A percentile compares a stretch with the other conserved stretches of the same genome.
phyloP scores from a whole-genome alignment of 441 rosid species.

The Sinapis alba region DNA sequence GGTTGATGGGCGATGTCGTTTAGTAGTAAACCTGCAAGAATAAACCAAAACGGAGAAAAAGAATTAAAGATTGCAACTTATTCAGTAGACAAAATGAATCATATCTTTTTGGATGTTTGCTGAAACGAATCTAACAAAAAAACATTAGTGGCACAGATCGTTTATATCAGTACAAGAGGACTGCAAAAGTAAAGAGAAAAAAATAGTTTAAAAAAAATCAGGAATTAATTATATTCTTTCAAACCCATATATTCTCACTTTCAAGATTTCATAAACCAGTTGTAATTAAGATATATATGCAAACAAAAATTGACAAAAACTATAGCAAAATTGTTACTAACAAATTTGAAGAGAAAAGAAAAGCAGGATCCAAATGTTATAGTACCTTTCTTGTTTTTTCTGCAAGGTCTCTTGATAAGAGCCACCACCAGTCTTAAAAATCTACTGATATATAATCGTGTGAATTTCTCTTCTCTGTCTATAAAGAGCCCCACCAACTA shows the following conservation, averaged over 20 bases:
- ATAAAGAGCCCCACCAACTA: constrained; percentile 17
- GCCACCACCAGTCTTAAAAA: background rate
- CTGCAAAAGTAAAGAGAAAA: background rate
- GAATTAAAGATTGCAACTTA: constrained; percentile 49
- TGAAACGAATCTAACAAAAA: constrained; percentile 39
- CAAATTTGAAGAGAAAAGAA: background rate
- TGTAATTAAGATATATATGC: background rate
- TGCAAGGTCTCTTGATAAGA: constrained; percentile 21
- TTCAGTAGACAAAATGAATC: constrained; percentile 61
- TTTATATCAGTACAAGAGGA: constrained; percentile 29
- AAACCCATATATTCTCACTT: constrained; percentile 3
- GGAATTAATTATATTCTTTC: constrained; percentile 10
- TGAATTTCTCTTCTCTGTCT: background rate
- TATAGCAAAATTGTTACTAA: background rate
- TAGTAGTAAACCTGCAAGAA: constrained; percentile 49
- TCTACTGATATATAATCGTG: constrained; percentile 5
- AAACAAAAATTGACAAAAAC: background rate
- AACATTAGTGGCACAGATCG: constrained; percentile 59
- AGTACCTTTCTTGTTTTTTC: constrained; percentile 3
- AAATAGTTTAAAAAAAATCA: background rate
- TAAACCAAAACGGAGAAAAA: constrained; percentile 46
- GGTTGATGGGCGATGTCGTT: constrained; percentile 39
- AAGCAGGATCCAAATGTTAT: background rate
- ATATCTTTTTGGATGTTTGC: constrained; percentile 48
- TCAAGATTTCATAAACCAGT: constrained; percentile 2